Conservation (phyloP, 257 asterid genomes). For the Vinca minor region DNA sequence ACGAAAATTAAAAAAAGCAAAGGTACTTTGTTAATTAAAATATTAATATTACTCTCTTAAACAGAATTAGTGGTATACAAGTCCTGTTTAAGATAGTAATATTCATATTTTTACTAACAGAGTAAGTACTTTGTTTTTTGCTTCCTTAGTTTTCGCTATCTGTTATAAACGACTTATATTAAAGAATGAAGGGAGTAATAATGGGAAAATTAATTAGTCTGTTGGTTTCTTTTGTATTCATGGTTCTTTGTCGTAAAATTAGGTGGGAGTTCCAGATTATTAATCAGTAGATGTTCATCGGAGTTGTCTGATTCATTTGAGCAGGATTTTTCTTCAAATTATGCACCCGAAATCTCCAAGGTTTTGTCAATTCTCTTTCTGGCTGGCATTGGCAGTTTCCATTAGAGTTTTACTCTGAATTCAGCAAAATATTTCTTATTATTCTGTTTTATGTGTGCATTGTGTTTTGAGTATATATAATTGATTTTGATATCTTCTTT, state of each 20-base stretch:
- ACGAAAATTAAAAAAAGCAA: no score
- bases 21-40: no score
- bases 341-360: constrained; percentile 28
- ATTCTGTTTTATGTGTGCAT: neutral
- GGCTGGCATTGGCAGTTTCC: neutral
- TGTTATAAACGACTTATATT: no score
- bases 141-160: no score
- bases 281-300: constrained; percentile 29
- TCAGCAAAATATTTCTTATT: neutral
- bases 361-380: constrained; percentile 18
- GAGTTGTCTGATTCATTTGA: constrained; percentile 20
- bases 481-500: neutral
- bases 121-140: no score
- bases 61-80: no score
- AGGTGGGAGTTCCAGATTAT: constrained; percentile 34
- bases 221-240: neutral
- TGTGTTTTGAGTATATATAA: neutral
- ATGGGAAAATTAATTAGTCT: neutral
- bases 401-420: neutral
- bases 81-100: no score
- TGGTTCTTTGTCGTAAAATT: constrained; percentile 7
- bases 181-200: no score
- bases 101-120: no score
- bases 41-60: no score
- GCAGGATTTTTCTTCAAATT: constrained; percentile 25